These are phyloP conservation scores for Sphagnum fallax DNA, from an alignment of 228 moss, liverwort and hornwort genomes.

Conservation along the genomic window DNA sequence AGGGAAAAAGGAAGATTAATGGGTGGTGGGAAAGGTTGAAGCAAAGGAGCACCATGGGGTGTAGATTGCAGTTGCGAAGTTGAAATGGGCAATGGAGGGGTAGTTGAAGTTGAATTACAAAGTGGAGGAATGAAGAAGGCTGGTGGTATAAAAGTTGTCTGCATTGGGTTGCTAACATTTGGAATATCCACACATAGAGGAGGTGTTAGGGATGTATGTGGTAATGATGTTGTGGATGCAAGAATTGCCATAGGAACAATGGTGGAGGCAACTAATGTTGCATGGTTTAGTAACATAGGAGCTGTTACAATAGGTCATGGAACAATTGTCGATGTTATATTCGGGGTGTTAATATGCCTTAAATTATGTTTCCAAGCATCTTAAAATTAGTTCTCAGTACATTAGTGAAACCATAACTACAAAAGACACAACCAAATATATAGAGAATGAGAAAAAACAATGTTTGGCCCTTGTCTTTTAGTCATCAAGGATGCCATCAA, in stretches of 20 bases:
- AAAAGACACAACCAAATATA: too few species aligned
- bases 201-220: constrained; percentile 29
- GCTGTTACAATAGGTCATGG: constrained; percentile 15
- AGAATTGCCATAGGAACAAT: constrained; percentile 14
- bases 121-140: constrained; percentile 45
- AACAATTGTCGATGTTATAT: constrained; percentile 25
- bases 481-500: too few species aligned
- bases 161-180: constrained; percentile 19
- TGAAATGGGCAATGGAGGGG: constrained; percentile 21
- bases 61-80: constrained; percentile 31
- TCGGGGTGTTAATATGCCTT: constrained; percentile 33
- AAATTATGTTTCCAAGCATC: constrained; percentile 20
- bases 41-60: constrained; percentile 44
- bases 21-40: constrained; percentile 57
- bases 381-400: neutral
- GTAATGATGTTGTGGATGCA: constrained; percentile 17
- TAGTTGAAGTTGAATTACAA: constrained; percentile 18
- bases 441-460: too few species aligned
- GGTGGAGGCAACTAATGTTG: neutral
- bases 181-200: constrained; percentile 35
- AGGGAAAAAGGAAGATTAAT: neutral
- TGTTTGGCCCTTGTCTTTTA: too few species aligned
- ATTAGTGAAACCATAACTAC: too few species aligned
- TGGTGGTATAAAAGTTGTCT: constrained; percentile 22
- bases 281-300: constrained; percentile 12